Evolutionary conservation across 2,329 filamentous ascomycete genomes (phyloP), one percentile per base, ranked within the genome.

Genomic region (Claviceps humidiphila): DNA sequence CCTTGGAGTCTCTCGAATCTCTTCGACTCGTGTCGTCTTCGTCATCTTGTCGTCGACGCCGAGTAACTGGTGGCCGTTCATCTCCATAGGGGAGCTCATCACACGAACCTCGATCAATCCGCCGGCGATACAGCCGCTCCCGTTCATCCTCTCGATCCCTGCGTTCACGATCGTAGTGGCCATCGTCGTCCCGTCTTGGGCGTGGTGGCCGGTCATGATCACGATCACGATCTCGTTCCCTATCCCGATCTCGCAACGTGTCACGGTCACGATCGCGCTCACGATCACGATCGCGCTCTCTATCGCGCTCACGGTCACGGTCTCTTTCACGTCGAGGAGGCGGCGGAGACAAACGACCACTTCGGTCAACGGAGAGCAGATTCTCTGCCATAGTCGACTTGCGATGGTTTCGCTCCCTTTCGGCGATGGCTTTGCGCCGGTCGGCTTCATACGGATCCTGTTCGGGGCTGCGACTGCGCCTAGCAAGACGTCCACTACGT

Each of bases 391-490:
- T 81, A 64, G 78, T 82, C 45, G 81, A 75, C 71, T 93, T 94
- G 66, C 88, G 84, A 70, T 95, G 94, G 61, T 94, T 90, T 58
- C 90, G 85, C 71, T 97, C 94, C 47, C 94, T 85, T 64, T 95
- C 90, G 53, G 90, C 89, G 64, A 93, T 90, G 44, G 91, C 91
- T 67, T 91, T 93, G 62, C 89, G 85, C 58, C 93, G 83, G 65
- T 98, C 93, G 55, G 90, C 93, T 69, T 97, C 93, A 68, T 98
- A 98, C 20, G 88, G 81, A 70, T 98, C 90, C 54, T 81, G 80
- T 68, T 97, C 93, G n/a, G 89, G 90, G 60, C 85, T 90, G 61
- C 89, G 88, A 64, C 87, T 94, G 60, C 81, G 80, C 60, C 87
- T 75, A 59, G 71, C 69, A 62, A 74, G 69, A 61, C 79, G 78